Evolutionary conservation across 192 early-diverging fungal genomes (phyloP).

Genomic region (Helicostylum pulchrum): DNA sequence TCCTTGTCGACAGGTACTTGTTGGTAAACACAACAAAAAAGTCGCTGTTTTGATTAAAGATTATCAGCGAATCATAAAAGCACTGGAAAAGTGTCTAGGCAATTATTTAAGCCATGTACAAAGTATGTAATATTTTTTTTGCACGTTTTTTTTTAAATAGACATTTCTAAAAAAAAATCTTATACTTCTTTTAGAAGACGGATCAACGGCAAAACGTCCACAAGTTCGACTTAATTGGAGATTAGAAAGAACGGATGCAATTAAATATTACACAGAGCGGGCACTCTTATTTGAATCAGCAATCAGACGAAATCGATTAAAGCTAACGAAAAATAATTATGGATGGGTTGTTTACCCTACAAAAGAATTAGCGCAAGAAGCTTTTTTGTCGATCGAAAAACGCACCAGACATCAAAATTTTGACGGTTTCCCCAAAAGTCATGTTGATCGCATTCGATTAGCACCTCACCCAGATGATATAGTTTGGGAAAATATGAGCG

Average conservation of each 20-base stretch:
- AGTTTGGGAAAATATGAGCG: slow-evolving; percentile 68
- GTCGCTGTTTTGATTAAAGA: background rate
- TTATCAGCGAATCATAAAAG: background rate
- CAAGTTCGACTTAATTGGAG: slow-evolving; percentile 25
- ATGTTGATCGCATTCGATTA: slow-evolving; percentile 20
- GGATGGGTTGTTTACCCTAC: slow-evolving; percentile 3
- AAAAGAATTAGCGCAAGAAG: background rate
- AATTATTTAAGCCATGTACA: background rate
- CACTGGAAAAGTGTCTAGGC: slow-evolving; percentile 6
- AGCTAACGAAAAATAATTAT: background rate
- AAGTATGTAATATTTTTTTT: background rate
- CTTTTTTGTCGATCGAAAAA: background rate
- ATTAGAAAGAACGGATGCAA: slow-evolving; percentile 58
- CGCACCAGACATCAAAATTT: background rate
- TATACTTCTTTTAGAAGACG: slow-evolving; percentile 8
- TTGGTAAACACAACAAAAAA: background rate
- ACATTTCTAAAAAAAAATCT: background rate
- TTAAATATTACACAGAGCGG: slow-evolving; percentile 65
- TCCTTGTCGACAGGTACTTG: background rate
- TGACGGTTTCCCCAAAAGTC: background rate
- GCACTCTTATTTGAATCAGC: slow-evolving; percentile 29
- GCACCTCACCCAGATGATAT: slow-evolving; percentile 71
- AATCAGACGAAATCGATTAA: slow-evolving; percentile 46
- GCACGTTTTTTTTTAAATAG: background rate
- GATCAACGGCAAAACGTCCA: slow-evolving; percentile 19